Evolutionary conservation across 2,329 filamentous ascomycete species (phyloP), one percentile per base, ranked within the genome.

Genomic region (Talaromyces marneffei): DNA sequence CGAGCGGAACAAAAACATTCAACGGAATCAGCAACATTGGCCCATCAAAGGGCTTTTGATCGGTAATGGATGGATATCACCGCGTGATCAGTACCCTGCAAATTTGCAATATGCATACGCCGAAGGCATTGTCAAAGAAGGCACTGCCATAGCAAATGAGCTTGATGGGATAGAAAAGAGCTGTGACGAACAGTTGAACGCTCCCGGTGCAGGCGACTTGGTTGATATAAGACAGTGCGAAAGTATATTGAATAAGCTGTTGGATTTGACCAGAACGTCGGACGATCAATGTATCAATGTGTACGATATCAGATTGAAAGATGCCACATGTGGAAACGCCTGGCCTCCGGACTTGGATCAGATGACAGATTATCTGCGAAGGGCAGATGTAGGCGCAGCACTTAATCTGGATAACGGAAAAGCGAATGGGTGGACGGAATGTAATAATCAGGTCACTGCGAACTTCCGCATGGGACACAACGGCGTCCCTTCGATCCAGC

Each of bases 61-160:
- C 64, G 95, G 95, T 59, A 99, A 99, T 72, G 94, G 93, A 40
- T 99, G 95, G 94, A 93, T 99, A 58, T 90, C 92, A 2, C 92
- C 93, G 1, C 79, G 80, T 7, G 90, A 97, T 54, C 94, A 99
- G 73, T 99, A 97, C 74, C 87, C 88, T 31, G 82, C 93, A 0
- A 97, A 97, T 72, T 79, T 97, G 9, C 83, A 87, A 31, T 97
- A 86, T 69, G 88, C 90, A 46, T 91, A 94, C 73, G 83, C 92
- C 63, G 86, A 87, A 70, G 87, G 86, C 9, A 74, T 99, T 20
- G 76, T 97, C 40, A 72, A 87, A 66, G 85, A 86, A 68, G 88
- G 84, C 27, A 88, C 85, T 2, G 82, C 87, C 4, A 71, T 78
- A 8, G 86, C 87, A 33, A 82, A 85, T 66, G 79, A 83, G 58